Base-by-base conservation (phyloP, 148 eudicot genomes). In the Fallopia convolvulus region DNA sequence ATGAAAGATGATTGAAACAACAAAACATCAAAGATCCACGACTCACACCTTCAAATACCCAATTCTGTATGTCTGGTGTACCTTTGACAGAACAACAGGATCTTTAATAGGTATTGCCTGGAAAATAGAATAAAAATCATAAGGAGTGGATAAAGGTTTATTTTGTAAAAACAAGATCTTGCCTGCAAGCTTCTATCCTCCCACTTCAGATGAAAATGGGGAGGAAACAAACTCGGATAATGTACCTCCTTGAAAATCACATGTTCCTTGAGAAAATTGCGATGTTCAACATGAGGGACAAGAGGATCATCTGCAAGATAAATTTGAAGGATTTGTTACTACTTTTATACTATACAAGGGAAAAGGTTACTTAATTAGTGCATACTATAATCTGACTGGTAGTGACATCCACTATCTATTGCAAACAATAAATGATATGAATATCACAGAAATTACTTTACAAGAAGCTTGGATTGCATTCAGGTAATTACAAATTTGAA, bases 71-170 rank as follows among this genome's bases (percentile, higher is more conserved):
- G 94, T 95, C 74, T 92, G 97, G 78, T 95, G 99, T 77, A 95
- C 91, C 93, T 91, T 95, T 20, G 99, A 95, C 81, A 93, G 78
- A 70, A 91, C 94, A 78, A 77, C 72, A 32, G 88, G 86, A 83
- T 93, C 93, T 85, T 91, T 95, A 70, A 95, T 95, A 6, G 97
- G 97, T 83, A 95, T 85, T 49, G 93, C 99, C 99, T 95, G 65
- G 21, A 78, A 52, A 80, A 42, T 52, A 76, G 36, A 66, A 75
- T 26, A 40, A 70, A 40, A 39, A 66, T 33, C 17, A 72, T 32
- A 74, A 74, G 15, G 15, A 70, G 48, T 44, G 18, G 65, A 72
- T 44, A 60, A 76, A 72, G 53, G 18, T 23, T 65, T 26, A 18
- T 17, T 30, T 14, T 15, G 75, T 9, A 52, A 8, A 10, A 65